phyloP scores from a whole-genome alignment of 1,284 basidiomycete genomes.

The Meripilus lineatus region DNA sequence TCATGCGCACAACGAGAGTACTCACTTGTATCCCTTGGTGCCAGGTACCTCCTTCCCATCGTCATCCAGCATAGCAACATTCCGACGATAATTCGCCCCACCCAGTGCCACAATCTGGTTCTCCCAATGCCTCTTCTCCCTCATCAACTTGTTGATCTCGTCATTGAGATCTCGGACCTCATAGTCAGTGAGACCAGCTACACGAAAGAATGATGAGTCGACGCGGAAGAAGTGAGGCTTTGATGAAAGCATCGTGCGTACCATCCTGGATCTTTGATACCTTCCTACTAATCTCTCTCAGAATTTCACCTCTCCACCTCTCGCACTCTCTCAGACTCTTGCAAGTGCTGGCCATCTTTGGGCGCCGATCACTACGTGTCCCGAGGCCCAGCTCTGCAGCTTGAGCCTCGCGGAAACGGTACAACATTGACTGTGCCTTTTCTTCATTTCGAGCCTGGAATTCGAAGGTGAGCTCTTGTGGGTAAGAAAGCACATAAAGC shows the following conservation, averaged over 20 bases:
- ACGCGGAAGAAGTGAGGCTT: slow-evolving; percentile 5
- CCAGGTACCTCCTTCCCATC: slow-evolving; percentile 94
- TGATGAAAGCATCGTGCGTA: slow-evolving; percentile 36
- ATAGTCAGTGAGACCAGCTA: slow-evolving; percentile 92
- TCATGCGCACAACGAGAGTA: slow-evolving; percentile 12
- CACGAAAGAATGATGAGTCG: slow-evolving; percentile 6
- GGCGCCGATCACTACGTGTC: slow-evolving; percentile 75
- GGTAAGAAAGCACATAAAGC: no score
- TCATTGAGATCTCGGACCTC: slow-evolving; percentile 97
- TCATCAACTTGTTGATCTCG: slow-evolving; percentile 94
- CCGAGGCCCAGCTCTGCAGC: slow-evolving; percentile 91
- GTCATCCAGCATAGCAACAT: slow-evolving; percentile 88
- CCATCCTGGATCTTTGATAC: slow-evolving; percentile 98
- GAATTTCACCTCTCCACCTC: slow-evolving; percentile 91
- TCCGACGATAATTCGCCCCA: slow-evolving; percentile 94
- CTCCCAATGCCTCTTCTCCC: slow-evolving; percentile 97
- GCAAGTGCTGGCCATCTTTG: slow-evolving; percentile 86
- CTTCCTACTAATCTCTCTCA: slow-evolving; percentile 92
- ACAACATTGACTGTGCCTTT: slow-evolving; percentile 97
- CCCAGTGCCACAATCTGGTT: slow-evolving; percentile 94
- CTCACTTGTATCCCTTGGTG: slow-evolving; percentile 97
- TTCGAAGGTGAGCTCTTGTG: background rate
- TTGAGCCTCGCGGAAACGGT: slow-evolving; percentile 97
- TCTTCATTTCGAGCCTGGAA: slow-evolving; percentile 91
- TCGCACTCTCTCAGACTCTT: slow-evolving; percentile 93